Percentiles rank a stretch among this genome's conserved stretches.
phyloP scores from a whole-genome alignment of 345 rosid genomes.

The Sisymbrium irio region DNA sequence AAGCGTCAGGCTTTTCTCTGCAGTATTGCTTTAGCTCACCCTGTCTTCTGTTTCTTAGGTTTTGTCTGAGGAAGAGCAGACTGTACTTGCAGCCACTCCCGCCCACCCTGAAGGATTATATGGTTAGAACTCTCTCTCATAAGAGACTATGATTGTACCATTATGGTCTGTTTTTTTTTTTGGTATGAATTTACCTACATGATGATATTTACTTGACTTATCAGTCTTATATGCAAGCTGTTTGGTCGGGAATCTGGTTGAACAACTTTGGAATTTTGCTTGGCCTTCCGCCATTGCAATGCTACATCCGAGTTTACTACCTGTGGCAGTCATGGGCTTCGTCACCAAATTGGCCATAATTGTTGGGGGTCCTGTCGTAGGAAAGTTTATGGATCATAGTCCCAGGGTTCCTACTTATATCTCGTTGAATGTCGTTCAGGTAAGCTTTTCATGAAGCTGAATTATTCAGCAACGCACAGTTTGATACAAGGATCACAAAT shows the following conservation, averaged over 20 bases:
- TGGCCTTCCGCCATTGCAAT: constrained; percentile 96
- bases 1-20: background rate
- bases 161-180: background rate
- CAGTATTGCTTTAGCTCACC: background rate
- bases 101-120: constrained; percentile 86
- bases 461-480: background rate
- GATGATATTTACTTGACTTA: background rate
- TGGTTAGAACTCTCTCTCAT: constrained; percentile 58
- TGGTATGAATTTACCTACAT: background rate
- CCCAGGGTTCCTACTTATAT: constrained; percentile 84
- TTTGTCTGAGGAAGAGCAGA: constrained; percentile 84
- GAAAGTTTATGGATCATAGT: constrained; percentile 84
- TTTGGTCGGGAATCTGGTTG: constrained; percentile 82
- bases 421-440: constrained; percentile 71
- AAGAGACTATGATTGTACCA: background rate
- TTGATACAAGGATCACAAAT: background rate
- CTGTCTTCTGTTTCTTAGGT: constrained; percentile 45
- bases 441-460: constrained; percentile 3
- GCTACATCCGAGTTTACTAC: constrained; percentile 92
- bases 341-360: constrained; percentile 73
- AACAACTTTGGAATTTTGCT: constrained; percentile 89
- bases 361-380: constrained; percentile 83
- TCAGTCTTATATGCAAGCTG: constrained; percentile 63
- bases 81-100: constrained; percentile 84
- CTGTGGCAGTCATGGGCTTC: constrained; percentile 89